Conservation (phyloP, 495 filamentous ascomycete species). For the Podospora appendiculata region DNA sequence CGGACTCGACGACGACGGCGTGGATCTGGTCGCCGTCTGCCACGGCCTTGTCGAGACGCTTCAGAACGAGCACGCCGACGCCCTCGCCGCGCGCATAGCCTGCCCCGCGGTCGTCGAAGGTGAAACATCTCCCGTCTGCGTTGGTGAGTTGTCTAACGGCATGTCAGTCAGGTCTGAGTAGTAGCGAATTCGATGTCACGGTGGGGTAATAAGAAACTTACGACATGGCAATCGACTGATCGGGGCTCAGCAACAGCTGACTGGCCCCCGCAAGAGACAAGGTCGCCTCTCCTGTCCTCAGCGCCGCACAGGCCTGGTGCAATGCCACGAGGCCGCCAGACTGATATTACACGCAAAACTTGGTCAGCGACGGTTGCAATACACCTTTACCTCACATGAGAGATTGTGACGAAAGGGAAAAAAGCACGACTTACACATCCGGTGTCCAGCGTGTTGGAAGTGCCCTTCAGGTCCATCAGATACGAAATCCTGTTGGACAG, state of each 20-base stretch:
- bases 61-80: constrained; percentile 45
- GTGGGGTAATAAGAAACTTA: constrained; percentile 2
- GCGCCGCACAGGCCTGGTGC: constrained; percentile 40
- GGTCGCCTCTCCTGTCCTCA: constrained; percentile 27
- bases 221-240: constrained; percentile 21
- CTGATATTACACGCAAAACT: not conserved
- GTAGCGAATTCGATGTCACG: constrained; percentile 2
- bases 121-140: constrained; percentile 36
- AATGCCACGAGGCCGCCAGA: constrained; percentile 43
- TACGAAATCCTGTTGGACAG: constrained; percentile 43
- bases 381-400: no score
- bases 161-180: not conserved
- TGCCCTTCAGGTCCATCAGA: constrained; percentile 34
- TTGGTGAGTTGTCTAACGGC: constrained; percentile 15
- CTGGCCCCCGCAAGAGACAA: constrained; percentile 41
- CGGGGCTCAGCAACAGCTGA: constrained; percentile 41
- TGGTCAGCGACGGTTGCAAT: constrained; percentile 34
- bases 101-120: constrained; percentile 50
- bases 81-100: constrained; percentile 58
- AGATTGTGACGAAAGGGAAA: not conserved
- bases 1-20: constrained; percentile 46
- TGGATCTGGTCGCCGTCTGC: constrained; percentile 43
- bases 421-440: constrained; percentile 37
- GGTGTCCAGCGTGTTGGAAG: constrained; percentile 35
- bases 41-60: constrained; percentile 41